Base-by-base conservation (phyloP, 208 protist species). In the Leishmania guyanensis region DNA sequence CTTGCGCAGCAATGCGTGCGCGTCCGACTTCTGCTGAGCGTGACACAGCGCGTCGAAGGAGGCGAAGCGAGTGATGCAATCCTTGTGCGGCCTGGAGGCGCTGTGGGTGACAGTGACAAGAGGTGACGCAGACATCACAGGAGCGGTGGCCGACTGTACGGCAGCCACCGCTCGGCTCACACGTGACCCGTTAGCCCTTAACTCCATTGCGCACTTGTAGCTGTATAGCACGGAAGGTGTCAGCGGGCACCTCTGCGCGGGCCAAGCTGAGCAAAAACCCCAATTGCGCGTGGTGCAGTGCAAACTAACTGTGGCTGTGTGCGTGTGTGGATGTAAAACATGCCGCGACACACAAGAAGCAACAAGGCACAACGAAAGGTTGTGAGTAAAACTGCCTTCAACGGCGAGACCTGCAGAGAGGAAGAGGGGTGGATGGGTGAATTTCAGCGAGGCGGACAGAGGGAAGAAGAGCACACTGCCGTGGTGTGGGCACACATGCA, bases 91-190 rank as follows among this genome's bases (percentile, higher is more conserved):
- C 43, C n/a, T n/a, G 3, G 60, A n/a, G 16, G 26, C 43, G 3
- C 29, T 56, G 79, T 39, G 1, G 1, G 39, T 17, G 33, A 66
- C 33, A n/a, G 76, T 72, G 48, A 79, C n/a, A 17, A 92, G 73
- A 20, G 85, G 85, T 3, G 86, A 88, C 22, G 54, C 46, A n/a
- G 76, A 78, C 2, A 85, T 66, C 43, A 78, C 65, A 16, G 75
- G 58, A 20, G 78, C 79, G 16, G 85, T 84, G 0, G 91, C 86
- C 8, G 88, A 84, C 36, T 88, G 82, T 53, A 94, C 76, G 4
- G 91, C 90, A 17, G 93, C 90, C n/a, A 96, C 91, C 0, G 91
- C 93, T 36, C 93, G 88, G 75, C 91, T 92, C 14, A 78, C 83
- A 53, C 85, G 82, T 1, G 51, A 48, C 64, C 78, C 26, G 16